Base-by-base conservation (phyloP, 2,329 filamentous ascomycete species). In the Colletotrichum brevisporum region DNA sequence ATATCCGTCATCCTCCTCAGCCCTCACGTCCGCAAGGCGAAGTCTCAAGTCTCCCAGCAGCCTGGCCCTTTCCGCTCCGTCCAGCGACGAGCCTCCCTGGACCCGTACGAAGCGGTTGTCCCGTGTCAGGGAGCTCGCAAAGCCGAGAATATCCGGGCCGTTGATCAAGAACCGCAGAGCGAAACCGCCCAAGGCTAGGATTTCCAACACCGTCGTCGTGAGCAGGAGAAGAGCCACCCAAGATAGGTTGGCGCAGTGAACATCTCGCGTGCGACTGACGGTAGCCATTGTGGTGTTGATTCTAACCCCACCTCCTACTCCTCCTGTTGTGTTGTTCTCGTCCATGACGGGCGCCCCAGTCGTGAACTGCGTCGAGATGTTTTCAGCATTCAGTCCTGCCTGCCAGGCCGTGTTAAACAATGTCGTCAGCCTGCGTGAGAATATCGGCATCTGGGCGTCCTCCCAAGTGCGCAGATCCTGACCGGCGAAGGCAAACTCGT, bases 121-220 rank as follows among this genome's bases (percentile, higher is more conserved):
- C 6, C 56, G 55, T 15, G 57, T 59, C 31, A 67, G 27, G 12
- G 63, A 67, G 39, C 63, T 67, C 4, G 47, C 55, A 13, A 53
- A 67, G 9, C 55, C 63, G 8, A 67, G 55, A 6, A 67, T 45
- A 36, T 67, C 63, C 27, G 63, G 56, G 9, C 48, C 56, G 13
- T n/a, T 24, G 21, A 54, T 67, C 26, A 67, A 47, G 48, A 45
- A 54, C 39, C 54, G 21, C 10, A 67, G 39, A n/a, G 26, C 48
- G 15, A 59, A 26, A 8, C 56, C 57, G 9, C 16, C 55, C 9
- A 60, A 16, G 21, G 63, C 63, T 5, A 67, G 41, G 9, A 54
- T 13, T 48, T 67, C 31, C n/a, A 67, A 50, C 6, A 60, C 43
- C n/a, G 21, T 31, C 26, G 55, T 55, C 12, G 56, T 53, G 36